Evolutionary conservation across 306 rosid genomes (phyloP), one percentile per base, ranked within the genome.

Genomic region (Hippophae rhamnoides): DNA sequence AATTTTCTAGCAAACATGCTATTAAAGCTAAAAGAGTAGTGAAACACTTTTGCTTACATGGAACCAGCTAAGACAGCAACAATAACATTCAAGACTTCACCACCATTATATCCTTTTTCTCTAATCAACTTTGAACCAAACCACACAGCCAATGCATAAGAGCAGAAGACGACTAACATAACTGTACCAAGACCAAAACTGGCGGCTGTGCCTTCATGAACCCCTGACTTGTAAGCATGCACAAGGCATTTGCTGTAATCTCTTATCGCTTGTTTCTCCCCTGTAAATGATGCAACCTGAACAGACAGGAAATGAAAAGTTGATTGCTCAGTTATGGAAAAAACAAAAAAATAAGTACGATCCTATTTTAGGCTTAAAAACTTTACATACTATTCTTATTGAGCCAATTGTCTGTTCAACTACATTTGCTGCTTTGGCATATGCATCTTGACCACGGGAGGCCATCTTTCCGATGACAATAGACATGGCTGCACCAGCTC

Each of bases 331-430:
- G 2, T 6, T 6, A 26, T 43, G 7, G 54, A 47, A 57, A 67
- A 25, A 14, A 44, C 38, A 47, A 6, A 54, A 48, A 3, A 41
- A 7, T 6, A 43, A 18, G 42, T 13, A n/a, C 11, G 13, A 1
- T 57, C 8, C 5, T 13, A n/a, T n/a, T 57, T 8, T 7, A 46
- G 18, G 1, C 13, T 18, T 8, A 25, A 46, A 18, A 54, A 40
- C n/a, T 25, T n/a, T 27, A 13, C 73, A 0, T 61, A 73, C 77
- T 3, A 69, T 73, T 67, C 60, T 73, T 13, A 73, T 73, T 52
- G 62, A 45, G 7, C 77, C 60, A 49, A 73, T 62, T 40, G 77
- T 73, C 53, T 73, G 73, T 47, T 73, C 77, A 9, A 67, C 77
- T 12, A 73, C 63, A 56, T 48, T 65, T 43, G 72, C 64, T 23